Evolutionary conservation across 495 filamentous ascomycete species (phyloP), one percentile per base, ranked within the genome.

Genomic region (Tetracladium setigerum): DNA sequence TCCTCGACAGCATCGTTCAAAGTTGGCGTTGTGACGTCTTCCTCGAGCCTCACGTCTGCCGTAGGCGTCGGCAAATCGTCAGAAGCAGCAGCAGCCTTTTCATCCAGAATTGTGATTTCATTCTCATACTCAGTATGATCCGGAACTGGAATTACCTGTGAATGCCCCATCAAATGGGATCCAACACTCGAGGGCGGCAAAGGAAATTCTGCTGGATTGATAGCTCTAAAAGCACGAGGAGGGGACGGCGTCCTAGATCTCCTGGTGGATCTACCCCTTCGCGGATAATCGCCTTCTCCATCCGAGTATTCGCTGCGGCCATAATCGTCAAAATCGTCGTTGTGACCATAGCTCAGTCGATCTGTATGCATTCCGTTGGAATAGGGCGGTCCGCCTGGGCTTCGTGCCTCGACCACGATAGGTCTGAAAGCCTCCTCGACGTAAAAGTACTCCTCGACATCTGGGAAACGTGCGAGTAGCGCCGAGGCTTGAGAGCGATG

Each of bases 381-480:
- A 30, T 38, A 39, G 6, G 32, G 32, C 5, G 38, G 19, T n/a
- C 48, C 44, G 14, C 51, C 44, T 11, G 34, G n/a, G 30, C 51
- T 34, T 15, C 27, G 31, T 31, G 51, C 55, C 47, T 58, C 47
- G 10, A 58, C 47, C 22, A 58, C 47, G 18, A 58, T 49, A 2
- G 55, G 55, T 8, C 54, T 22, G 22, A 43, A 32, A 14, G 11
- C 14, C 8, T 41, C 30, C 24, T 10, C 34, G 7, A 39, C 17
- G 34, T 41, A 34, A 22, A 36, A 47, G 5, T 14, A 37, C 22
- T 56, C 56, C 30, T 44, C 47, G 16, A 50, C 31, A 17, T 44
- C 41, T 5, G 58, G 58, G 31, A 61, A 61, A 18, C 57, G 31
- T 4, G 17, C 31, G 27, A 61, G 49, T 15, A 61, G 45, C 17